Percentiles rank a stretch among this genome's conserved stretches.
These are phyloP conservation scores for Geum urbanum DNA, from an alignment of 306 rosid genomes.

Conservation along the genomic window DNA sequence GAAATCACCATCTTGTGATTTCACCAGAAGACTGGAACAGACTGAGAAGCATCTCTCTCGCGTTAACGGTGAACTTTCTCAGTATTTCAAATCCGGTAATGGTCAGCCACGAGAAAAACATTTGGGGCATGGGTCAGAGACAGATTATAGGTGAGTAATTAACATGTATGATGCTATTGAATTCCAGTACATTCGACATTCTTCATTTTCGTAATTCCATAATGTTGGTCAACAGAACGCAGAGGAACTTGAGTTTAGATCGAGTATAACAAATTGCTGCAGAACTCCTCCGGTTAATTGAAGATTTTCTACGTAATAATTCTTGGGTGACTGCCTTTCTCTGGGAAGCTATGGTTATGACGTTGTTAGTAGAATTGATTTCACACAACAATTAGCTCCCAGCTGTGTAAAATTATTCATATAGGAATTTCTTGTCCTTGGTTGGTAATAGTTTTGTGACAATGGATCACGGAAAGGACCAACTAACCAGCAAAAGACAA, in stretches of 20 bases:
- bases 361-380: not conserved
- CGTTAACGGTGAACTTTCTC: slow-evolving; percentile 55
- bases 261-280: not conserved
- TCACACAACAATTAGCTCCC: not conserved
- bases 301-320: not conserved
- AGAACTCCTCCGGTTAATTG: not conserved
- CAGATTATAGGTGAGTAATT: slow-evolving; percentile 20
- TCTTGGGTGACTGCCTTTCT: not conserved
- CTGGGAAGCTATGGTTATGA: not conserved
- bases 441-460: not conserved
- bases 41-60: slow-evolving; percentile 56
- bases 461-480: no score
- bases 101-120: slow-evolving; percentile 37
- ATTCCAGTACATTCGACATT: not conserved
- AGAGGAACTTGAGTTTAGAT: slow-evolving; percentile 14
- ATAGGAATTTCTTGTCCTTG: not conserved
- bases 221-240: slow-evolving; percentile 5
- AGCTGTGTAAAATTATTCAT: no score
- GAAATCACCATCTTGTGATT: slow-evolving; percentile 41
- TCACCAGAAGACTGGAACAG: slow-evolving; percentile 48
- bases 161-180: slow-evolving; percentile 10
- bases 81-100: slow-evolving; percentile 39
- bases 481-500: no score
- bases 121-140: slow-evolving; percentile 19
- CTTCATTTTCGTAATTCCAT: slow-evolving; percentile 6